A percentile compares a stretch with the other conserved stretches of the same genome.
Evolutionary conservation across 208 protist species (phyloP).

Genomic region (Naegleria fowleri): DNA sequence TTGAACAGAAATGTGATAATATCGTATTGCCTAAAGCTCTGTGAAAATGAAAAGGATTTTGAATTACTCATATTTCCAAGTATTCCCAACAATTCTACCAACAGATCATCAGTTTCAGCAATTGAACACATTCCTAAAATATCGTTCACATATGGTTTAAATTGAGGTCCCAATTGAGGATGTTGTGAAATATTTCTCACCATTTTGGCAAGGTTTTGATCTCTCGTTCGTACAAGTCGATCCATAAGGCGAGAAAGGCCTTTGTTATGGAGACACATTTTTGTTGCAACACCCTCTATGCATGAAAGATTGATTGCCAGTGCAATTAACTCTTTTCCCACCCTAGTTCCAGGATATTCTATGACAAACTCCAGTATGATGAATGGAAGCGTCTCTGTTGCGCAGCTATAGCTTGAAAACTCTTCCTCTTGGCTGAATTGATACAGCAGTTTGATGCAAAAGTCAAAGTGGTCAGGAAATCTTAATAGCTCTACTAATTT

Average conservation of each 20-base stretch:
- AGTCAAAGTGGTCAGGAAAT: background rate
- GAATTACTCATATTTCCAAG: conserved; percentile 23
- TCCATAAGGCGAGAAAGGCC: conserved; percentile 24
- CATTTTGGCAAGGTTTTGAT: conserved; percentile 32
- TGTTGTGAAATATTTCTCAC: conserved; percentile 35
- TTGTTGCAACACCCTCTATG: background rate
- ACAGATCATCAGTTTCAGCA: conserved; percentile 11
- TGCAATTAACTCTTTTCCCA: conserved; percentile 36
- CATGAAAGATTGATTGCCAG: conserved; percentile 32
- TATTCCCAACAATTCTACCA: conserved; percentile 36
- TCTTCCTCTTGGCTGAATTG: conserved; percentile 30
- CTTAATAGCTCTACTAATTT: conserved; percentile 28
- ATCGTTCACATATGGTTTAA: conserved; percentile 13
- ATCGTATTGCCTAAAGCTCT: conserved; percentile 19
- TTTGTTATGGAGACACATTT: conserved; percentile 3
- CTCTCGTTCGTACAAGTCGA: conserved; percentile 27
- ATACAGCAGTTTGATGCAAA: conserved; percentile 30
- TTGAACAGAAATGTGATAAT: conserved; percentile 34
- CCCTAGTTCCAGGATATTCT: conserved; percentile 17
- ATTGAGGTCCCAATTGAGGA: background rate
- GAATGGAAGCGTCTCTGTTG: background rate
- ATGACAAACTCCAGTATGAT: conserved; percentile 30
- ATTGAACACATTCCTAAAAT: conserved; percentile 27
- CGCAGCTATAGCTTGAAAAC: background rate
- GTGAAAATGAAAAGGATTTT: background rate